A percentile compares a stretch with the other conserved stretches of the same genome.
Conservation (phyloP, 176 grass and related monocot genomes). For the Oropetium thomaeum region DNA sequence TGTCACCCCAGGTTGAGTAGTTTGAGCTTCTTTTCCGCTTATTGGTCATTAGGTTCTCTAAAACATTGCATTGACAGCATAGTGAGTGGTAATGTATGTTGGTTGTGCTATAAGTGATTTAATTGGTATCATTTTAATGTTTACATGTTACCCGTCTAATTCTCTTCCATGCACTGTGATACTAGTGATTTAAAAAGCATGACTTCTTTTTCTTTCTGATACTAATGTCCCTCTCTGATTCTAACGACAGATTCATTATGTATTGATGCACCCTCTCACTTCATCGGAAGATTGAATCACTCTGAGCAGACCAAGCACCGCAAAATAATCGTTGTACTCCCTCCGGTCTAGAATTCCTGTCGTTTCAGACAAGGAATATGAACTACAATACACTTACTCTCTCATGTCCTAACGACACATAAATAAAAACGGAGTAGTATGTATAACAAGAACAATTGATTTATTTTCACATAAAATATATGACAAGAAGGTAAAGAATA, state of each 20-base stretch:
- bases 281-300: not conserved
- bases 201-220: not conserved
- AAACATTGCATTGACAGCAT: not conserved
- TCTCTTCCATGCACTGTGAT: not conserved
- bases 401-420: no score
- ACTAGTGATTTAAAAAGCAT: not conserved
- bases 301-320: not conserved
- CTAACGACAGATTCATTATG: not conserved
- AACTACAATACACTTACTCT: no score
- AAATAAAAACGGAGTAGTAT: no score
- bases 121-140: not conserved
- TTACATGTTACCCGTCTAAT: not conserved
- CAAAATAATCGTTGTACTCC: not conserved
- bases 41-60: not conserved
- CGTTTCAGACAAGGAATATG: no score
- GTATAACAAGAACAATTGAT: not conserved
- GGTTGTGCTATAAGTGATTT: not conserved
- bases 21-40: not conserved
- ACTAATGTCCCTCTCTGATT: not conserved
- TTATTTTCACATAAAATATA: not conserved
- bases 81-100: not conserved
- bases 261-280: not conserved
- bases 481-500: not conserved
- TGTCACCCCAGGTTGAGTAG: not conserved
- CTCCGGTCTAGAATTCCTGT: no score